Conservation (phyloP, 257 asterid species). For the Anisodus acutangulus region DNA sequence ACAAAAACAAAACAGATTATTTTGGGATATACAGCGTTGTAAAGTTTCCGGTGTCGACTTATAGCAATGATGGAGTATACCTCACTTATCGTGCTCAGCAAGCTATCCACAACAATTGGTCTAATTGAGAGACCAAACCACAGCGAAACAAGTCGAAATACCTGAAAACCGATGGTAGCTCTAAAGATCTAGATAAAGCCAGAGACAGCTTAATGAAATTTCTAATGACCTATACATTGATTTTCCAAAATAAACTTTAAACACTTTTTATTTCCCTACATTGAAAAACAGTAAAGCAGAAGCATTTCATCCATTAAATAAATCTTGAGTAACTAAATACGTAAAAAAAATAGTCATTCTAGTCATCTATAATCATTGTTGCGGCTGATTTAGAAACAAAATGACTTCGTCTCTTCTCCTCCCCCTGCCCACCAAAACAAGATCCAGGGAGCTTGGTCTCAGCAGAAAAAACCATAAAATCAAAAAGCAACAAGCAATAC, state of each 20-base stretch:
- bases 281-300: not conserved
- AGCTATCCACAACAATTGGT: conserved; percentile 71
- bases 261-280: not conserved
- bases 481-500: conserved; percentile 33
- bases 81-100: conserved; percentile 79
- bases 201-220: conserved; percentile 25
- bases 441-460: conserved; percentile 23
- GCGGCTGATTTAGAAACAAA: conserved; percentile 9
- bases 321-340: not conserved
- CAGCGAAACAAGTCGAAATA: conserved; percentile 92
- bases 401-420: not conserved
- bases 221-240: not conserved
- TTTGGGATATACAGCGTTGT: not conserved
- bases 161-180: conserved; percentile 50
- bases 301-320: not conserved
- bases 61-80: conserved; percentile 42
- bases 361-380: conserved; percentile 9
- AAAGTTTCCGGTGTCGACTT: not conserved
- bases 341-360: not conserved
- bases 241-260: conserved; percentile 8
- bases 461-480: conserved; percentile 6
- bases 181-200: not conserved
- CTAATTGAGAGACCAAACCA: conserved; percentile 88
- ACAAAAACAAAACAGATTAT: conserved; percentile 8
- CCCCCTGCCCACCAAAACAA: not conserved